A percentile compares a stretch with the other conserved stretches of the same genome.
Conservation (phyloP, 2,329 filamentous ascomycete species). For the Stagonosporopsis chrysanthemi region DNA sequence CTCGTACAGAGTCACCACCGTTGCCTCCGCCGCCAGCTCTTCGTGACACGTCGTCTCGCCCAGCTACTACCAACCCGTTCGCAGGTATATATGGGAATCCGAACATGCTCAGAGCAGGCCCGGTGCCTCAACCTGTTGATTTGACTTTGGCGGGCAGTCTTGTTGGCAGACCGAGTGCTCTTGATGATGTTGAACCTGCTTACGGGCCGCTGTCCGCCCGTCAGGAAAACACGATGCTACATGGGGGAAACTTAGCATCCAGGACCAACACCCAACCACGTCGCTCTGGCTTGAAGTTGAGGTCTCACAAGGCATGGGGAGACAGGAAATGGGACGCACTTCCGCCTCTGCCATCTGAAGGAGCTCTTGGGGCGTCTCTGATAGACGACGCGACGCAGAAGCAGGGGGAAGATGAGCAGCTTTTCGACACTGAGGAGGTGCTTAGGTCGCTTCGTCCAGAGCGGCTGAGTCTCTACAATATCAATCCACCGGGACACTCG, state of each 20-base stretch:
- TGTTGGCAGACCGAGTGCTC: constrained; percentile 4
- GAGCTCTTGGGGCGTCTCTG: neutral
- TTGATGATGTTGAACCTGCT: neutral
- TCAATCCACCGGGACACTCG: neutral
- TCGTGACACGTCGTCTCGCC: neutral
- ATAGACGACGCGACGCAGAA: neutral
- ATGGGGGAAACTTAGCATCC: too few species aligned
- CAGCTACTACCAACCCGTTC: constrained; percentile 6
- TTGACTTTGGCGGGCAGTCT: constrained; percentile 1
- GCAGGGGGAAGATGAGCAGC: neutral
- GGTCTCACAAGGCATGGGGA: neutral
- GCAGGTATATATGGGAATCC: constrained; percentile 7
- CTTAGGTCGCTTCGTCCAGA: constrained; percentile 8
- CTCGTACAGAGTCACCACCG: neutral
- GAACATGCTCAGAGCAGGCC: neutral
- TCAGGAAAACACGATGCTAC: neutral
- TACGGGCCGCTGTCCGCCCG: neutral
- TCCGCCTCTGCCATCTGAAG: neutral
- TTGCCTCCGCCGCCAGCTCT: neutral
- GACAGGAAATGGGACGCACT: constrained; percentile 8
- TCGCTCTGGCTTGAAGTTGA: neutral
- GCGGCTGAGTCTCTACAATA: constrained; percentile 2
- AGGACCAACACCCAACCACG: neutral
- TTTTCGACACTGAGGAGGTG: constrained; percentile 1
- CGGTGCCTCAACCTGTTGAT: neutral